phyloP scores from a whole-genome alignment of 75 land plant species.

The Ceratopteris richardii region DNA sequence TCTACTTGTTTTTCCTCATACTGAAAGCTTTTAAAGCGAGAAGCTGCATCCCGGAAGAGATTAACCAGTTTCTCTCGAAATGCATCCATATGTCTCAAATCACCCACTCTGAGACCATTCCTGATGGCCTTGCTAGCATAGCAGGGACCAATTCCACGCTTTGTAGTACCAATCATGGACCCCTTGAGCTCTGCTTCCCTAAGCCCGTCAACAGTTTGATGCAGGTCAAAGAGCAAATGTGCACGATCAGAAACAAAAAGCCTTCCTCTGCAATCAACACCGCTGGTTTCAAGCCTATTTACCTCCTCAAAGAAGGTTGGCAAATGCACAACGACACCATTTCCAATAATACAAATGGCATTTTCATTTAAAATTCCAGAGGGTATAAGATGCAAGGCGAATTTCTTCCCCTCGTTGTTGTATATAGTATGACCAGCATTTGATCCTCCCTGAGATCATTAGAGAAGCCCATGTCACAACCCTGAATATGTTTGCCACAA shows the following conservation, averaged over 20 bases:
- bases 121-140: conserved; percentile 86
- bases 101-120: conserved; percentile 84
- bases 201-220: conserved; percentile 78
- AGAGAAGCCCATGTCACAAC: too few relatives aligned
- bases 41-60: conserved; percentile 71
- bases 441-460: conserved; percentile 96
- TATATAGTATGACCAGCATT: conserved; percentile 99
- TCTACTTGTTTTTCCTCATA: conserved; percentile 48
- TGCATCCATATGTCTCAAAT: conserved; percentile 77
- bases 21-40: conserved; percentile 61
- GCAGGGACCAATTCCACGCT: conserved; percentile 87
- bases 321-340: conserved; percentile 90
- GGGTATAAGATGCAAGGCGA: conserved; percentile 93
- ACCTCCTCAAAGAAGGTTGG: conserved; percentile 70
- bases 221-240: conserved; percentile 83
- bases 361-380: conserved; percentile 90
- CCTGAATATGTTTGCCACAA: too few relatives aligned
- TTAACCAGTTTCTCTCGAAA: conserved; percentile 74
- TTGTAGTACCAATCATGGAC: conserved; percentile 92
- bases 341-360: conserved; percentile 77
- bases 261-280: conserved; percentile 57
- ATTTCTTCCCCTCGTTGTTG: conserved; percentile 84
- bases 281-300: conserved; percentile 60
- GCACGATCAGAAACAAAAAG: conserved; percentile 86
- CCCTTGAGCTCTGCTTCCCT: conserved; percentile 87